Evolutionary conservation across 345 rosid species (phyloP).

Genomic region (Camelina laxa): DNA sequence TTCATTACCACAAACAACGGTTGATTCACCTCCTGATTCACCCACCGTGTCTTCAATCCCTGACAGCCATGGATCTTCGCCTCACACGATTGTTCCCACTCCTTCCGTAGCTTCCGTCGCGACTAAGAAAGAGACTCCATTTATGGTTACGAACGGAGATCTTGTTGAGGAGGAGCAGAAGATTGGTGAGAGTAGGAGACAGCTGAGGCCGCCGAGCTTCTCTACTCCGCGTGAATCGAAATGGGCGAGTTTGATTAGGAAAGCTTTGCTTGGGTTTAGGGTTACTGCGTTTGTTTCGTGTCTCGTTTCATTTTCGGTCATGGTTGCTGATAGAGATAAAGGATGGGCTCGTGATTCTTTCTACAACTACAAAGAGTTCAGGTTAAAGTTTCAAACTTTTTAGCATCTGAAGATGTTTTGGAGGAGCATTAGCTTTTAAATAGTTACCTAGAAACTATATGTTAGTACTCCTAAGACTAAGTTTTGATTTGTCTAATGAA

Average conservation of each 20-base stretch:
- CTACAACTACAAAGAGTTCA: conserved; percentile 80
- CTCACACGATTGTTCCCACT: conserved; percentile 36
- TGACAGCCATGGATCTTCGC: conserved; percentile 54
- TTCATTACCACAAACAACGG: conserved; percentile 40
- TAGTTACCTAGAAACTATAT: not conserved
- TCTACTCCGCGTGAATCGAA: conserved; percentile 55
- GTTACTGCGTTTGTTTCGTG: conserved; percentile 64
- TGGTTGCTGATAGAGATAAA: conserved; percentile 82
- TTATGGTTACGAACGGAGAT: conserved; percentile 35
- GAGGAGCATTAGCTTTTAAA: not conserved
- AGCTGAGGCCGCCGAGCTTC: conserved; percentile 46
- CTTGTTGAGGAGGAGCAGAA: conserved; percentile 39
- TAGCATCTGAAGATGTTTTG: not conserved
- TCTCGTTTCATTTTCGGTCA: conserved; percentile 71
- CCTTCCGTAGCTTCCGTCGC: conserved; percentile 39
- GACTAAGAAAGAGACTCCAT: conserved; percentile 41
- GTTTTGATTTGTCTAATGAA: not conserved
- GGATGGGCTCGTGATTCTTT: conserved; percentile 96
- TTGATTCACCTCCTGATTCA: conserved; percentile 48
- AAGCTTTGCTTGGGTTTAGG: conserved; percentile 61
- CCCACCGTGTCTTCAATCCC: conserved; percentile 51
- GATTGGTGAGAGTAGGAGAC: conserved; percentile 44
- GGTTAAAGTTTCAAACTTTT: conserved; percentile 46
- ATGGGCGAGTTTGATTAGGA: conserved; percentile 52
- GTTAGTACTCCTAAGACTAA: not conserved